Base-by-base conservation (phyloP, 2,329 filamentous ascomycete species). In the Colletotrichum agaves region DNA sequence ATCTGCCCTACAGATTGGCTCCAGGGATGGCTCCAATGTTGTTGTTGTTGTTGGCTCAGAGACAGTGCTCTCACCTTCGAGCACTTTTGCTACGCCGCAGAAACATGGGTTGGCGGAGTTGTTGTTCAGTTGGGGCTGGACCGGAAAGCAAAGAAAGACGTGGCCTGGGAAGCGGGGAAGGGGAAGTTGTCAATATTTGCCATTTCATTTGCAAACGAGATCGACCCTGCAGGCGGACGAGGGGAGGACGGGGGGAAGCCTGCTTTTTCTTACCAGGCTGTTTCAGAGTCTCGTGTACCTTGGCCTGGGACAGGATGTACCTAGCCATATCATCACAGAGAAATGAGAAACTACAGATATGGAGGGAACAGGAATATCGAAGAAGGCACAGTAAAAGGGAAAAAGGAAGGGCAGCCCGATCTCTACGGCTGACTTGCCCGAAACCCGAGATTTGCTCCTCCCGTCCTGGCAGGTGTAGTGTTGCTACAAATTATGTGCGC, bases 401-500 rank as follows among this genome's bases (percentile, higher is more conserved):
- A 31, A 37, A 35, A 21, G 17, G 23, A 27, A 19, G 15, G 35
- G 23, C 13, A 41, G 47, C 13, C n/a, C n/a, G 46, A 27, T 27
- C 27, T 27, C 27, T 27, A 27, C 27, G 27, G 27, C 27, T 27
- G 27, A 7, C 27, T 27, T 27, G 27, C 8, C 27, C 50, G 43
- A 46, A 37, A 47, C 41, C 33, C 53, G 53, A 57, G 53, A 57
- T 57, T 57, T 41, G 46, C n/a, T 39, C 46, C 33, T 47, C 27
- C 47, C 47, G 52, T 44, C 60, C 47, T 59, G 65, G 61, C 53
- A 68, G 55, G 53, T 64, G 55, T 53, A 55, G 55, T 64, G 47
- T 53, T 53, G 47, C 61, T 53, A 65, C 61, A 55, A 57, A 60
- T 55, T 55, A 53, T 60, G 65, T 68, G 53, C 61, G 65, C 61